A percentile compares a stretch with the other conserved stretches of the same genome.
Conservation (phyloP, 2,329 filamentous ascomycete species). For the Monilinia polystroma region DNA sequence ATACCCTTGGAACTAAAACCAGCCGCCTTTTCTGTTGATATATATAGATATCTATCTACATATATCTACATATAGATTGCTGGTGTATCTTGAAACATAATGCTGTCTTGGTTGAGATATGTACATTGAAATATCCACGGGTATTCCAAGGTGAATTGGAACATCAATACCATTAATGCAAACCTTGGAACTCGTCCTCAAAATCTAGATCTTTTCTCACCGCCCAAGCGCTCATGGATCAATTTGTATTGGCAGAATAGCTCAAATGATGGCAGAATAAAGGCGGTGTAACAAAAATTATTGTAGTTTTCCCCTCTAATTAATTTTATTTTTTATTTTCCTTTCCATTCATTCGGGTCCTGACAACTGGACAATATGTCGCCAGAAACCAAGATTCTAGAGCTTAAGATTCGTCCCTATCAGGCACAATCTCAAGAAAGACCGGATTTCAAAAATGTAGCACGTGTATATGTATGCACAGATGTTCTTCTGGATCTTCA, state of each 20-base stretch:
- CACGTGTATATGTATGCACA: constrained; percentile 39
- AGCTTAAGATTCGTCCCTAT: constrained; percentile 40
- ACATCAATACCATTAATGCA: too few species aligned
- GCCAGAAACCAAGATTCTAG: constrained; percentile 34
- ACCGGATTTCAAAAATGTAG: constrained; percentile 38
- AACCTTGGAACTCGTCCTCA: too few species aligned
- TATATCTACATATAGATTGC: too few species aligned
- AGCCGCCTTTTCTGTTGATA: too few species aligned
- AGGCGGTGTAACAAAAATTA: background rate
- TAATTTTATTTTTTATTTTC: background rate
- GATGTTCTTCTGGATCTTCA: constrained; percentile 53
- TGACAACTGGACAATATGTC: constrained; percentile 4
- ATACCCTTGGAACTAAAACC: too few species aligned
- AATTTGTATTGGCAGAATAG: too few species aligned
- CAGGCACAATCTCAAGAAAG: constrained; percentile 35
- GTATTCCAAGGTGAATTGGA: background rate
- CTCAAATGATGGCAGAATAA: too few species aligned
- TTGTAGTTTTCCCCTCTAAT: too few species aligned
- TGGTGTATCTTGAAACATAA: too few species aligned
- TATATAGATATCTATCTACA: too few species aligned
- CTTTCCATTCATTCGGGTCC: background rate
- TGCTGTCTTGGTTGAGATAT: too few species aligned
- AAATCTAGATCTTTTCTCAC: background rate
- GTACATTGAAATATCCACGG: background rate
- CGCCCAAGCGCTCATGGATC: too few species aligned